Percentiles rank a stretch among this genome's conserved stretches.
These are phyloP conservation scores for Stentor roeselii DNA, from an alignment of 73 alveolate genomes.

Conservation along the genomic window DNA sequence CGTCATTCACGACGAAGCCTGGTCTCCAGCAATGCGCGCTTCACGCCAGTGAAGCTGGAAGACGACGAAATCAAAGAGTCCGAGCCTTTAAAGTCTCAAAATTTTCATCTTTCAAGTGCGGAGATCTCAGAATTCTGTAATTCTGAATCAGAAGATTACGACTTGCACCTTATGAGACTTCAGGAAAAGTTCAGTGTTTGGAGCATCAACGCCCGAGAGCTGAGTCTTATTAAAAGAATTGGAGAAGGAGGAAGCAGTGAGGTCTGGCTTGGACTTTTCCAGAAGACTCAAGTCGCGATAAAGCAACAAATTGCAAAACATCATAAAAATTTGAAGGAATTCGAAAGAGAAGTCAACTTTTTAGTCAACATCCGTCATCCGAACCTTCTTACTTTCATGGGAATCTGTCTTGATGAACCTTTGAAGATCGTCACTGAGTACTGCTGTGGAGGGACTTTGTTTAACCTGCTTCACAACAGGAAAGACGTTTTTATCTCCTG, in stretches of 20 bases:
- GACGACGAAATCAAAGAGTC: no score
- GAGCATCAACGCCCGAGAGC: constrained; percentile 24
- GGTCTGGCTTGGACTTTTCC: constrained; percentile 73
- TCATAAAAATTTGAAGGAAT: constrained; percentile 51
- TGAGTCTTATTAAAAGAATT: constrained; percentile 43
- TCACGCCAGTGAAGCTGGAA: no score
- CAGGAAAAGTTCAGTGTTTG: neutral
- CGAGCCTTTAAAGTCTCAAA: no score
- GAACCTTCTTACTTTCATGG: constrained; percentile 55
- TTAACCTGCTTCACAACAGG: constrained; percentile 45
- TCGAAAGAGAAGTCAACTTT: constrained; percentile 76
- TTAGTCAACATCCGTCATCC: constrained; percentile 43
- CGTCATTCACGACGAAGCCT: no score
- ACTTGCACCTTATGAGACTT: no score
- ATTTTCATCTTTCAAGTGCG: no score
- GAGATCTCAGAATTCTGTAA: no score
- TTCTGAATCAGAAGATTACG: no score
- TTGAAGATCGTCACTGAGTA: constrained; percentile 57
- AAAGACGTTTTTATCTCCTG: constrained; percentile 48
- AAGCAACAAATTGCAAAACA: constrained; percentile 53
- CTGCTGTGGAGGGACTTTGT: constrained; percentile 64
- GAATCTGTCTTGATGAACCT: constrained; percentile 43
- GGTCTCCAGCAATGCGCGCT: no score
- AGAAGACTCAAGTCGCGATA: constrained; percentile 82
- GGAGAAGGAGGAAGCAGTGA: constrained; percentile 69